Evolutionary conservation across 1,284 basidiomycete genomes (phyloP).

Genomic region (Filobasidium uniguttulatum): DNA sequence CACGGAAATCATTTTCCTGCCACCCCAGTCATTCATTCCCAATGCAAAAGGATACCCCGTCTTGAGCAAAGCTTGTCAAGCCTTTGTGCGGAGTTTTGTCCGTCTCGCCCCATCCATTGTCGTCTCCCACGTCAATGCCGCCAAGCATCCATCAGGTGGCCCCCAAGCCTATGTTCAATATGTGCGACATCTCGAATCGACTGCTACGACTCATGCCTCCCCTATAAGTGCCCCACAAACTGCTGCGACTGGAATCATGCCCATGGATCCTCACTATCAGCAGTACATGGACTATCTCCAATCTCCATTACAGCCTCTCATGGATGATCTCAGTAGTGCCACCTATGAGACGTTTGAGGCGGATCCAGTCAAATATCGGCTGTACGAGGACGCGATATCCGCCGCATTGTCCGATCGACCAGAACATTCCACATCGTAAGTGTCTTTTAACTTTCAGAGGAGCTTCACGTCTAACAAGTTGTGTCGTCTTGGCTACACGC

Average conservation of each 20-base stretch:
- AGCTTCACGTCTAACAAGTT: too few species aligned
- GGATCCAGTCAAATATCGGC: conserved; percentile 89
- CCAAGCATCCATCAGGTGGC: conserved; percentile 62
- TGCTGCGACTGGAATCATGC: conserved; percentile 1
- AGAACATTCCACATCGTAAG: conserved; percentile 46
- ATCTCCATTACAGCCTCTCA: conserved; percentile 88
- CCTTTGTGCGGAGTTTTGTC: conserved; percentile 74
- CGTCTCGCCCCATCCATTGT: conserved; percentile 75
- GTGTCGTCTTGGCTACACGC: background rate
- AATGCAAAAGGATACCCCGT: conserved; percentile 97
- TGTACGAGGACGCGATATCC: conserved; percentile 90
- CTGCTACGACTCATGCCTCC: conserved; percentile 16
- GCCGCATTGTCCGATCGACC: conserved; percentile 63
- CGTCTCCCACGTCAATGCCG: conserved; percentile 51
- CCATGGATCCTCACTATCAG: conserved; percentile 33
- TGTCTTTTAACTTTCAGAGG: background rate
- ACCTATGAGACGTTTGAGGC: conserved; percentile 97
- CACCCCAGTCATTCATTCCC: conserved; percentile 79
- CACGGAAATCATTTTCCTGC: conserved; percentile 72
- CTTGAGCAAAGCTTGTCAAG: conserved; percentile 77
- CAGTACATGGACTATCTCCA: conserved; percentile 94
- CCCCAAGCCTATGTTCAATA: conserved; percentile 84
- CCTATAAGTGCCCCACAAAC: conserved; percentile 1
- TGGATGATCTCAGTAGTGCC: conserved; percentile 88
- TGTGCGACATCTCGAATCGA: conserved; percentile 61